Evolutionary conservation across 2,329 filamentous ascomycete genomes (phyloP).

Genomic region (Fonsecaea multimorphosa): DNA sequence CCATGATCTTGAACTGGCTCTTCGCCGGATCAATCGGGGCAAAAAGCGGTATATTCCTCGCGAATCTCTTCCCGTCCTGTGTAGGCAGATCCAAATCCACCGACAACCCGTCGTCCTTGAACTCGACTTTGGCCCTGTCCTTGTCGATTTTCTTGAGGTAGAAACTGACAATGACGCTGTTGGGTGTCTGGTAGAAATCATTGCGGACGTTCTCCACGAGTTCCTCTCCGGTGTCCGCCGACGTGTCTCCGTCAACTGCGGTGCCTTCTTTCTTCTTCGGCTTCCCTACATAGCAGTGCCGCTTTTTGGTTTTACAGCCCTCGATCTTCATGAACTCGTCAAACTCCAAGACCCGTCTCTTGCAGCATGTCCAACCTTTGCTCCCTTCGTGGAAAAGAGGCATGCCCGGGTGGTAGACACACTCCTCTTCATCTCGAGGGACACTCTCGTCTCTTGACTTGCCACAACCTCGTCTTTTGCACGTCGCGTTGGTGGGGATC

Average conservation of each 20-base stretch:
- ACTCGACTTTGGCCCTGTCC: conserved; percentile 73
- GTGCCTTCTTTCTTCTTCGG: conserved; percentile 69
- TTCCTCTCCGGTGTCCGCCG: conserved; percentile 25
- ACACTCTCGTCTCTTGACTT: conserved; percentile 52
- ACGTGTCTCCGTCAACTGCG: conserved; percentile 67
- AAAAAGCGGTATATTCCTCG: conserved; percentile 74
- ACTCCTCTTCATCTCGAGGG: conserved; percentile 73
- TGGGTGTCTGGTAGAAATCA: conserved; percentile 93
- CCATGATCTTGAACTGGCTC: conserved; percentile 79
- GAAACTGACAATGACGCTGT: conserved; percentile 84
- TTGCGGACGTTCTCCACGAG: conserved; percentile 57
- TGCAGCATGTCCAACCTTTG: conserved; percentile 98
- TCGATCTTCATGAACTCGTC: conserved; percentile 97
- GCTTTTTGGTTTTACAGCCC: conserved; percentile 81
- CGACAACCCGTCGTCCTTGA: conserved; percentile 56
- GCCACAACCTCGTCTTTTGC: conserved; percentile 78
- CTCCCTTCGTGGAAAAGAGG: conserved; percentile 98
- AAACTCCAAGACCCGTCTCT: conserved; percentile 92
- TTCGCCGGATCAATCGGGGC: conserved; percentile 75
- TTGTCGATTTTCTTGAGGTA: conserved; percentile 98
- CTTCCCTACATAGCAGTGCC: conserved; percentile 82
- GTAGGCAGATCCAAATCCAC: conserved; percentile 85
- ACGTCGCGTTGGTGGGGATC: conserved; percentile 75
- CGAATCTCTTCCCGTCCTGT: conserved; percentile 82
- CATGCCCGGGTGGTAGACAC: conserved; percentile 84